Conservation (phyloP, 257 asterid genomes). For the Solanum sitiens region DNA sequence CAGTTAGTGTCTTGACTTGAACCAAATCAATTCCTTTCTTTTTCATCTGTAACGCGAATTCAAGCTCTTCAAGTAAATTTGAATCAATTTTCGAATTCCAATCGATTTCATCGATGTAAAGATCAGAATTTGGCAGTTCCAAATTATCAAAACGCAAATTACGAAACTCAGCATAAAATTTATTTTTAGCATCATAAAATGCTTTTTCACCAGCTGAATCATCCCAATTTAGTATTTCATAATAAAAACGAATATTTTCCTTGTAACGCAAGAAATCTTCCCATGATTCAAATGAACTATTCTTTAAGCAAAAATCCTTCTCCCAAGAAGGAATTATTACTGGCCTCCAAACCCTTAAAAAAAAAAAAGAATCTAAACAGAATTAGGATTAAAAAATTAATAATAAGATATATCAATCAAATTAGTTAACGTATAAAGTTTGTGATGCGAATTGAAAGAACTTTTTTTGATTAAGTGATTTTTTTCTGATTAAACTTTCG, state of each 20-base stretch:
- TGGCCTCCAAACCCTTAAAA: slow-evolving; percentile 9
- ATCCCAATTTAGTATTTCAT: slow-evolving; percentile 1
- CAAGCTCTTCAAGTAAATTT: not conserved
- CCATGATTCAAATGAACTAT: slow-evolving; percentile 4
- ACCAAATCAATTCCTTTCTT: not conserved
- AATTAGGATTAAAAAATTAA: not conserved
- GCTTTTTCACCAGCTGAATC: slow-evolving; percentile 11
- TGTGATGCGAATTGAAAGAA: not conserved
- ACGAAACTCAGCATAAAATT: not conserved
- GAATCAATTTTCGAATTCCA: not conserved
- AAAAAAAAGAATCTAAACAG: not conserved
- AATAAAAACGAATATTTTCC: not conserved
- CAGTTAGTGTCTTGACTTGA: not conserved
- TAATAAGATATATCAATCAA: not conserved
- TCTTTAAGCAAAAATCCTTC: slow-evolving; percentile 5
- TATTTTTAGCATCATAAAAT: not conserved
- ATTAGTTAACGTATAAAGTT: not conserved
- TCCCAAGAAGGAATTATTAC: slow-evolving; percentile 14
- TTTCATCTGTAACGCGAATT: not conserved
- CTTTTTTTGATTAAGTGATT: not conserved
- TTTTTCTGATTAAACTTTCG: not conserved
- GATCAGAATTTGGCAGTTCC: not conserved
- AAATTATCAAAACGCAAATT: not conserved
- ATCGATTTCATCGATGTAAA: slow-evolving; percentile 6
- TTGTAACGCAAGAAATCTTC: slow-evolving; percentile 3